phyloP scores from a whole-genome alignment of 805 yeast species.

The Saturnispora hagleri region DNA sequence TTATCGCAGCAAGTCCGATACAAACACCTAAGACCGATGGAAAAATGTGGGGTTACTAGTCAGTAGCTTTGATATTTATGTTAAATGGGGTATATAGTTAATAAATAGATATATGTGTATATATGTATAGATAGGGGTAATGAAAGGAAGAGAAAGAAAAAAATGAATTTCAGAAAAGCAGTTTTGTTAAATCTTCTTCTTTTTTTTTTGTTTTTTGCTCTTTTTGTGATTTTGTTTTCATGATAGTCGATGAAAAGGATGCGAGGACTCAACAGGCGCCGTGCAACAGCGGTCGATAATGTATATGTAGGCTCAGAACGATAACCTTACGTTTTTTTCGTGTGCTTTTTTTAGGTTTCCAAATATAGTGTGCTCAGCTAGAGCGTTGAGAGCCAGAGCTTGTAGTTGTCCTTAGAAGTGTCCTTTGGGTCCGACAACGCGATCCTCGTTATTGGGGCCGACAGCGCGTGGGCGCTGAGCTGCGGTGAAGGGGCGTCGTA shows the following conservation, averaged over 20 bases:
- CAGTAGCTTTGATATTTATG: not conserved
- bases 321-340: not conserved
- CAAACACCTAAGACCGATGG: not conserved
- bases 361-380: not conserved
- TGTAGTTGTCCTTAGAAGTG: conserved; percentile 6
- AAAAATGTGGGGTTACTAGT: not conserved
- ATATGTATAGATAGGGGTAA: too few species aligned
- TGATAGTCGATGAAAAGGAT: not conserved
- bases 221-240: too few species aligned
- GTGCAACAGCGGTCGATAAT: not conserved
- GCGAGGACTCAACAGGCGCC: not conserved
- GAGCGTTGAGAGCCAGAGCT: conserved; percentile 4
- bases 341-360: not conserved
- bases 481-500: conserved; percentile 3
- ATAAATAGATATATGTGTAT: not conserved
- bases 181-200: not conserved
- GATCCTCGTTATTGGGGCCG: not conserved
- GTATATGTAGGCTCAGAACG: not conserved
- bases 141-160: not conserved
- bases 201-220: too few species aligned
- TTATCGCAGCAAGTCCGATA: not conserved
- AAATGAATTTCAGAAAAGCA: not conserved
- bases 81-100: not conserved
- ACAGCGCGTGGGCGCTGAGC: not conserved
- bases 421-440: conserved; percentile 2